Percentiles rank a stretch among this genome's conserved stretches.
phyloP scores from a whole-genome alignment of 2,329 filamentous ascomycete genomes.

The Claviceps capensis region DNA sequence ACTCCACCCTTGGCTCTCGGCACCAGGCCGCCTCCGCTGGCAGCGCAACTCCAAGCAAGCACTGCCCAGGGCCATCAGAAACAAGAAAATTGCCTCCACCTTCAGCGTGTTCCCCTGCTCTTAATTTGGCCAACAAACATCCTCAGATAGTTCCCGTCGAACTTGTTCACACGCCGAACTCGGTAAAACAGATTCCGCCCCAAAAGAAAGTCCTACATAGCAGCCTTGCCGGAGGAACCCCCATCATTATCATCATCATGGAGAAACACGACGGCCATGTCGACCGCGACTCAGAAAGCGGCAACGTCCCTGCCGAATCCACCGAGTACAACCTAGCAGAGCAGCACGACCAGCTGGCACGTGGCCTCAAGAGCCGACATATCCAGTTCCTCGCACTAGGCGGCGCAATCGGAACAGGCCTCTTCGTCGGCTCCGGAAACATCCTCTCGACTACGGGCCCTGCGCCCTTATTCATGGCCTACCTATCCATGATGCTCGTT shows the following conservation, averaged over 20 bases:
- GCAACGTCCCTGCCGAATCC: slow-evolving; percentile 9
- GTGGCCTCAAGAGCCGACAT: slow-evolving; percentile 45
- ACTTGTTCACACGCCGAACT: too few species aligned
- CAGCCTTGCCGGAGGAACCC: too few species aligned
- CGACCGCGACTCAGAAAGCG: slow-evolving; percentile 11
- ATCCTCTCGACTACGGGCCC: slow-evolving; percentile 44
- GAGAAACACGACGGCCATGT: slow-evolving; percentile 10
- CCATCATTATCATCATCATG: neutral
- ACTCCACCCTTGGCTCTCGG: neutral
- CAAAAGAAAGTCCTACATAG: too few species aligned
- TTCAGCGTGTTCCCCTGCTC: too few species aligned
- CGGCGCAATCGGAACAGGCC: slow-evolving; percentile 48
- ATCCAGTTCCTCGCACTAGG: slow-evolving; percentile 46
- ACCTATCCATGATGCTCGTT: slow-evolving; percentile 40
- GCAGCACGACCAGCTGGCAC: slow-evolving; percentile 32
- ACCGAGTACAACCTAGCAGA: slow-evolving; percentile 23
- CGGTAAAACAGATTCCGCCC: too few species aligned
- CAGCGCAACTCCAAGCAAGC: neutral
- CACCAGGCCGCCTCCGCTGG: neutral
- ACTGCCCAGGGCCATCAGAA: neutral
- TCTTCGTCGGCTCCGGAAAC: slow-evolving; percentile 47
- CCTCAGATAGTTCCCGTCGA: too few species aligned
- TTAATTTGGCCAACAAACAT: too few species aligned
- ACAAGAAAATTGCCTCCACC: neutral
- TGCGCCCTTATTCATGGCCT: slow-evolving; percentile 57